A percentile compares a stretch with the other conserved stretches of the same genome.
phyloP scores from a whole-genome alignment of 176 grass and related monocot species.

The Thinopyrum elongatum region DNA sequence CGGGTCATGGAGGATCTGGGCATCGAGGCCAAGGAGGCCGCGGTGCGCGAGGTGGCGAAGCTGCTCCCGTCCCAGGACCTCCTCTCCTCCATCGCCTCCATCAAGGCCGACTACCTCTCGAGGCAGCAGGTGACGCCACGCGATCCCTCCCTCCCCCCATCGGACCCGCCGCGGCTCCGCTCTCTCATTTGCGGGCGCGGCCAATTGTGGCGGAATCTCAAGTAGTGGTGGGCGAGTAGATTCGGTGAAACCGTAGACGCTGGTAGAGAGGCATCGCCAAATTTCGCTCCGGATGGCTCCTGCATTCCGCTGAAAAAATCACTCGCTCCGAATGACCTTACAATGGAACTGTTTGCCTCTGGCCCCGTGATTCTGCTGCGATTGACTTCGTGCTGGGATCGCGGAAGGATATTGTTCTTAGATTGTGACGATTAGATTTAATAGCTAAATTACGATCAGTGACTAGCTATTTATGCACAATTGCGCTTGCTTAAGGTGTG shows the following conservation, averaged over 20 bases:
- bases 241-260: neutral
- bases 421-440: neutral
- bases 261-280: neutral
- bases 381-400: slow-evolving; percentile 3
- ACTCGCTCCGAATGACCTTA: neutral
- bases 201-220: slow-evolving; percentile 28
- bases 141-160: slow-evolving; percentile 21
- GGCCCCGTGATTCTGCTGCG: neutral
- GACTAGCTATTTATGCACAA: neutral
- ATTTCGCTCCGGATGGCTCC: neutral
- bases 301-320: neutral
- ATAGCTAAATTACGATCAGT: neutral
- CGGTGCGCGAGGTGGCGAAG: slow-evolving; percentile 98
- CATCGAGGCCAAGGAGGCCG: slow-evolving; percentile 93
- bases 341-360: neutral
- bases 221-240: neutral
- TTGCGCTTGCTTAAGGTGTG: neutral
- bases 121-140: slow-evolving; percentile 74
- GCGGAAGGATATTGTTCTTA: neutral
- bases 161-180: too few species aligned
- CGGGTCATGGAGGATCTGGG: slow-evolving; percentile 92
- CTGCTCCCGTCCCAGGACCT: slow-evolving; percentile 85
- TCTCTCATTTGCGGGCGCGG: neutral
- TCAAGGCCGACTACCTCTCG: slow-evolving; percentile 92
- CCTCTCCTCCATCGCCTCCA: slow-evolving; percentile 82